Base-by-base conservation (phyloP, 2,329 filamentous ascomycete species). In the Xylaria digitata region DNA sequence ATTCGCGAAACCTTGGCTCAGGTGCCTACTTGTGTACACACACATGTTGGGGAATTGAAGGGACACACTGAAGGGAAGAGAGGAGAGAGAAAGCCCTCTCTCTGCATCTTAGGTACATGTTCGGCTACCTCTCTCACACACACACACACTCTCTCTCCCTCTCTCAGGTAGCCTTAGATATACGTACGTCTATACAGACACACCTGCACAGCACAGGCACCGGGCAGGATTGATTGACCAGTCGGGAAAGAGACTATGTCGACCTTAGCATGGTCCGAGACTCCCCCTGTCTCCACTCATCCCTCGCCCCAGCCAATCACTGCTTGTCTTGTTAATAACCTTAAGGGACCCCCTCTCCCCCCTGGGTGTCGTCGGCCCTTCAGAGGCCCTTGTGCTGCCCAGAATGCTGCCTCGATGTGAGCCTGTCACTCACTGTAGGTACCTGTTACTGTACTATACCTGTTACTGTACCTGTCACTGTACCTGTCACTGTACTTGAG, bases 211-310 rank as follows among this genome's bases (percentile, higher is more conserved):
- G 53, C 66, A 65, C 66, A 40, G 37, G 37, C 54, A 68, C 66
- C 26, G 66, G 59, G 59, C 50, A 68, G 30, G 66, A 66, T 68
- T 32, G 43, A 56, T 68, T 32, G 43, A 56, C 66, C 66, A 68
- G 43, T 68, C 63, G 65, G 49, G 54, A 49, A 66, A 54, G 63
- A 50, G 53, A 37, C 46, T 42, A 59, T 32, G 49, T 40, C 52
- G 7, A 52, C 43, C 49, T 59, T 37, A 50, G 43, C 46, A 46
- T 46, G 34, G 58, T 50, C 52, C 62, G 45, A 62, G 48, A 49
- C 57, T 64, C 52, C 65, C 54, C 46, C 13, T 42, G 19, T 65
- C 65, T 46, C 67, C 67, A 67, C 67, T 26, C 65, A 60, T 64
- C 58, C 61, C 30, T 61, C 43, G 21, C 6, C 45, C 19, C 30